Evolutionary conservation across 352 stramenopile genomes (phyloP).

Genomic region (Phytophthora meadii): DNA sequence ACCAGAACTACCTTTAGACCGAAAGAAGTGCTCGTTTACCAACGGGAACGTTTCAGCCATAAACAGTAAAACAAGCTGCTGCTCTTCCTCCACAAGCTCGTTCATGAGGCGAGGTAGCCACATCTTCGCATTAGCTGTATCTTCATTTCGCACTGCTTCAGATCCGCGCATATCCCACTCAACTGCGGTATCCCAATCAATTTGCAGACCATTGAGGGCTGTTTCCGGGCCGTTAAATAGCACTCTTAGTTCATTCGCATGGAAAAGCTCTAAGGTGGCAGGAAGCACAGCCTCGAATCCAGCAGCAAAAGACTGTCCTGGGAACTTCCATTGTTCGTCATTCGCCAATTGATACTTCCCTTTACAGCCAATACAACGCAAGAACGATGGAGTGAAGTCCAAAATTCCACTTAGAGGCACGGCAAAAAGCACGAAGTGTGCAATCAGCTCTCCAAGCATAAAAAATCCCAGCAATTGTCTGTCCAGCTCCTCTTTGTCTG

Average conservation of each 20-base stretch:
- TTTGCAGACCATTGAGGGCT: constrained; percentile 40
- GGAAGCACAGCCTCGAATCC: constrained; percentile 70
- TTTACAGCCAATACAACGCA: constrained; percentile 46
- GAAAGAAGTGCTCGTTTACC: constrained; percentile 57
- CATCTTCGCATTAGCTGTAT: constrained; percentile 21
- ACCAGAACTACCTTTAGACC: constrained; percentile 11
- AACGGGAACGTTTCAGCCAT: constrained; percentile 55
- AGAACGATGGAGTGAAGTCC: constrained; percentile 63
- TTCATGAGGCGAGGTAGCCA: constrained; percentile 61
- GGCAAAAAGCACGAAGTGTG: constrained; percentile 61
- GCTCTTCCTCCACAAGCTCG: constrained; percentile 69
- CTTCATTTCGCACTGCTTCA: constrained; percentile 19
- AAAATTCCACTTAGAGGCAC: constrained; percentile 59
- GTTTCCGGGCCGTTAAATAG: constrained; percentile 51
- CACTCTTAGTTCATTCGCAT: constrained; percentile 58
- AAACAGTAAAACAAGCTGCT: constrained; percentile 61
- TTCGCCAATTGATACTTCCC: constrained; percentile 25
- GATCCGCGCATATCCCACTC: constrained; percentile 39
- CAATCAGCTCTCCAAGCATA: constrained; percentile 68
- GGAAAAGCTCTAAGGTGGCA: constrained; percentile 55
- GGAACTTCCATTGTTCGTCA: constrained; percentile 33
- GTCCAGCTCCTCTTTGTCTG: constrained; percentile 27
- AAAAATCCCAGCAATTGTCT: constrained; percentile 54
- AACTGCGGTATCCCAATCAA: constrained; percentile 50
- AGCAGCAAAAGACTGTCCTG: constrained; percentile 46